Percentiles rank a stretch among this genome's conserved stretches.
These are phyloP conservation scores for Usnea hakonensis DNA, from an alignment of 495 filamentous ascomycete species.

Conservation along the genomic window DNA sequence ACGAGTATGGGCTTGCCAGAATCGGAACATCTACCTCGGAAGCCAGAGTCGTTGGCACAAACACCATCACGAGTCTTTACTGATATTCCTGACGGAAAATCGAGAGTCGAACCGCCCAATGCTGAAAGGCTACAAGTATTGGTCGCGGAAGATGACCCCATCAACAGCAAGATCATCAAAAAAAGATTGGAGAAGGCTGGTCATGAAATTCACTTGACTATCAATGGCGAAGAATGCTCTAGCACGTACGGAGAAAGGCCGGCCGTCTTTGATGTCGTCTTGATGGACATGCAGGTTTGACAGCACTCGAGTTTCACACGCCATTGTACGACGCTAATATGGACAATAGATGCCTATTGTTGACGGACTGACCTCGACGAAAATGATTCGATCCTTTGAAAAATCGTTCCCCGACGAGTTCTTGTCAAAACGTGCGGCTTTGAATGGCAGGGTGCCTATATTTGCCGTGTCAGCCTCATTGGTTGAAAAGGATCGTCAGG, in stretches of 20 bases:
- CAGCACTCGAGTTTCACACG: constrained; percentile 20
- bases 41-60: background rate
- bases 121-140: constrained; percentile 54
- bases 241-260: constrained; percentile 54
- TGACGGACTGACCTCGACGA: constrained; percentile 75
- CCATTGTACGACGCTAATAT: constrained; percentile 14
- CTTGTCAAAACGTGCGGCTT: constrained; percentile 40
- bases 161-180: constrained; percentile 80
- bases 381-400: constrained; percentile 73
- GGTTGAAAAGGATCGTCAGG: constrained; percentile 57
- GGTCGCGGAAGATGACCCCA: constrained; percentile 87
- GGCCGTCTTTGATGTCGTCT: constrained; percentile 64
- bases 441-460: constrained; percentile 61
- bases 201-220: constrained; percentile 61
- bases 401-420: constrained; percentile 30
- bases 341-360: constrained; percentile 77
- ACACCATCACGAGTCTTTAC: constrained; percentile 23
- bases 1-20: constrained; percentile 10
- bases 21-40: constrained; percentile 6
- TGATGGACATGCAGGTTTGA: constrained; percentile 90
- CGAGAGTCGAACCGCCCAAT: constrained; percentile 15
- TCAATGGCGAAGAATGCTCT: constrained; percentile 86
- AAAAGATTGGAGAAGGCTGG: constrained; percentile 78
- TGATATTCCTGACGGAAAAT: constrained; percentile 15
- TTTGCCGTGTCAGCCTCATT: constrained; percentile 88